These are phyloP conservation scores for Phoma herbarum DNA, from an alignment of 2,329 filamentous ascomycete species.

Conservation along the genomic window DNA sequence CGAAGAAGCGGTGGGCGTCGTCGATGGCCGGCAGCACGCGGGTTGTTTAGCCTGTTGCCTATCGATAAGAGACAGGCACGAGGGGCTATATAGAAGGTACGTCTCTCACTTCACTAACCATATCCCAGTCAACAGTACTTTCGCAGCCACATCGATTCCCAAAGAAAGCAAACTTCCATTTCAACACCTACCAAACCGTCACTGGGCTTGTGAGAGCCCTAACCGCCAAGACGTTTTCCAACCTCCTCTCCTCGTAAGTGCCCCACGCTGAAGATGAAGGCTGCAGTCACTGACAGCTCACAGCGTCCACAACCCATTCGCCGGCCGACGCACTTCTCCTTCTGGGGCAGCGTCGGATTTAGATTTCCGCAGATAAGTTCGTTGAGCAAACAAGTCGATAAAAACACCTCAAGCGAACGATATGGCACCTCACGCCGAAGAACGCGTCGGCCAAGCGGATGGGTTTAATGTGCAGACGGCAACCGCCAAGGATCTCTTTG, in stretches of 20 bases:
- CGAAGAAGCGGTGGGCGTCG: constrained; percentile 44
- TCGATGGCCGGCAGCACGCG: constrained; percentile 41
- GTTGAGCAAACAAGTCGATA: constrained; percentile 33
- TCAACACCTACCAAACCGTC: constrained; percentile 27
- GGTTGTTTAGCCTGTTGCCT: constrained; percentile 29
- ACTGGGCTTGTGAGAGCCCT: constrained; percentile 54
- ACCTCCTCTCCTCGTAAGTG: constrained; percentile 93
- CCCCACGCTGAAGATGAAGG: constrained; percentile 24
- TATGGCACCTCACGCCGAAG: constrained; percentile 96
- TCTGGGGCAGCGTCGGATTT: constrained; percentile 79
- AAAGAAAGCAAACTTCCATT: constrained; percentile 13
- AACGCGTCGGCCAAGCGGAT: constrained; percentile 64
- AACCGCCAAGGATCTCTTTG: constrained; percentile 73
- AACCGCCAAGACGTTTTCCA: constrained; percentile 95
- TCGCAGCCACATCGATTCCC: constrained; percentile 17
- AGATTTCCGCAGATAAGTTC: constrained; percentile 53
- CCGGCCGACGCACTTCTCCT: constrained; percentile 91
- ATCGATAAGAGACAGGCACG: constrained; percentile 32
- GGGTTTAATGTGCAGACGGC: constrained; percentile 56
- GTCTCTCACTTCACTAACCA: constrained; percentile 14
- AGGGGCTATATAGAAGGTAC: constrained; percentile 30
- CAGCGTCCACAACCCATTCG: constrained; percentile 94
- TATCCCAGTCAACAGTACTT: constrained; percentile 23
- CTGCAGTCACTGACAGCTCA: constrained; percentile 30
- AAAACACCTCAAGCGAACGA: constrained; percentile 48